Evolutionary conservation across 179 eudicot species (phyloP), one percentile per base, ranked within the genome.

Genomic region (Pouteria campechiana): DNA sequence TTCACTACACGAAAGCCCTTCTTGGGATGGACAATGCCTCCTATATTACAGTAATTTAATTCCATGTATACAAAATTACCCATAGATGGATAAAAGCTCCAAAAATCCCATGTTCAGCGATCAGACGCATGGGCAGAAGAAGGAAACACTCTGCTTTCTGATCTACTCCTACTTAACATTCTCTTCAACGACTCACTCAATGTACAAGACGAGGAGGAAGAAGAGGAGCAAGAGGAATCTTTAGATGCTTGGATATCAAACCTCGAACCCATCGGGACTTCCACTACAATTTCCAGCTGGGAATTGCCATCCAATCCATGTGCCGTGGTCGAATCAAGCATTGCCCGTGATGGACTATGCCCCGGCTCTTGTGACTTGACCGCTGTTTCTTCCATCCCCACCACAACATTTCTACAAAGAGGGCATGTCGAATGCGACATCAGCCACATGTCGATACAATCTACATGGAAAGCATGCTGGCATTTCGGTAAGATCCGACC

Each of bases 401-500:
- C 29, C 4, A 53, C 59, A 4, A 61, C 29, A 3, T 57, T 45
- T 8, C 88, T 72, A 55, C 83, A 79, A 24, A 76, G 52, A 0
- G 89, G 83, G 32, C 89, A 79, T 12, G 57, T 70, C 3, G 73
- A 51, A 41, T 76, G 80, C n/a, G 78, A 67, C 25, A 25, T 34
- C 15, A 79, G 47, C 89, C 89, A 76, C 83, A 68, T 69, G 41
- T 79, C 89, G 17, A 79, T 73, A 36, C 89, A 79, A 17, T 69
- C 71, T 0, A 76, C 73, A 21, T 79, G 89, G 21, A 79, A 79
- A 2, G 41, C 70, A 42, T 79, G 89, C 2, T 64, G 41, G 32
- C 88, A 79, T 5, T 48, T 41, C 1, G 70, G 78, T 24, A 79
- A 42, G 6, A 33, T 59, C 48, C 73, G 56, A 0, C 81, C 81